Evolutionary conservation across 805 yeast species (phyloP), one percentile per base, ranked within the genome.

Genomic region (Saccharomycopsis lassenensis): DNA sequence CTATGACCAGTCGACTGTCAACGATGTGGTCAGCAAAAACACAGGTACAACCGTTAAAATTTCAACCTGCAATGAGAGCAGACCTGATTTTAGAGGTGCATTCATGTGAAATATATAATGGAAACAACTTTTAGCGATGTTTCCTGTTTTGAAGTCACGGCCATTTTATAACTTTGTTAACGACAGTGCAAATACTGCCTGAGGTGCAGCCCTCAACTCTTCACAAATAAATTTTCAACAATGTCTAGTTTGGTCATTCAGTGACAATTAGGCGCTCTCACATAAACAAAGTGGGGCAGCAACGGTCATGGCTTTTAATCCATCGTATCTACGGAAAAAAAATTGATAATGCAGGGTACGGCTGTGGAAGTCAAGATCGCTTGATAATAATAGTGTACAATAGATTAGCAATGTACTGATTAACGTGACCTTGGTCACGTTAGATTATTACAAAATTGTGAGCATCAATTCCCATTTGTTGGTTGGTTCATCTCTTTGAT

Each of bases 111-210:
- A 29, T 17, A 8, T 29, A n/a, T n/a, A n/a, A n/a, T n/a, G n/a
- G 20, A 29, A 20, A 7, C 10, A n/a, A 10, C 18, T 29, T 12
- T 29, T 29, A n/a, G 10, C 10, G 18, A 11, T 10, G 7, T 16
- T 29, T 23, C 33, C 33, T 16, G 7, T 8, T 11, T 20, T 16
- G 16, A 29, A 29, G 8, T 29, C 33, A 11, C 18, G 10, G 20
- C 33, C 33, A n/a, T 29, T n/a, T 19, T 16, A 29, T 12, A 29
- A 29, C 20, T 29, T 29, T 29, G 33, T 29, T 15, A 20, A 29
- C 10, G 33, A 20, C 11, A 29, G 18, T 19, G 22, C 33, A n/a
- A 29, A 29, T 23, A 23, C 21, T 15, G 33, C 33, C 15, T 29
- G 33, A 23, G 15, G 24, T 29, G 33, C 33, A 16, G 20, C 16